Base-by-base conservation (phyloP, 2,329 filamentous ascomycete genomes). In the Sporothrix variecibatus region DNA sequence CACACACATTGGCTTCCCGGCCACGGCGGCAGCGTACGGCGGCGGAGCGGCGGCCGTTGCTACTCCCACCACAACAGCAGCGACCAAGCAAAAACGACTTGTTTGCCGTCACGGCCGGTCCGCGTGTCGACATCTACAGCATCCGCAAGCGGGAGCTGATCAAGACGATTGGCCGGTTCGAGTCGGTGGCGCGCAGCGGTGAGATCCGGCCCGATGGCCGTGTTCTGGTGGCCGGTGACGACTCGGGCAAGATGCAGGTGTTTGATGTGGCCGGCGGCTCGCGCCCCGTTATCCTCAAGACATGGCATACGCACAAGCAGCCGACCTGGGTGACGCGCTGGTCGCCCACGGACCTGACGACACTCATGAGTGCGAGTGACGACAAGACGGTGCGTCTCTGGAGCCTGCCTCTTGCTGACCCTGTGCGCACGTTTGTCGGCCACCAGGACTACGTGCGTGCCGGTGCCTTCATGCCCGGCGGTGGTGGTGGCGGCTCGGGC, bases 71-170 rank as follows among this genome's bases (percentile, higher is more conserved):
- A 80, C 81, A 26, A 77, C 82, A 82, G 79, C 81, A 80, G 82
- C 84, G 82, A 81, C 79, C 82, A 79, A 85, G 84, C 86, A 84
- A 79, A 79, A 88, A 87, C 82, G 92, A 94, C 81, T 87, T 92
- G 73, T 98, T 99, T 82, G 95, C 94, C 73, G 93, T 98, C 75
- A 98, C 95, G n/a, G 95, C 94, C 17, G 95, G 96, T 75, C 94
- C 94, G 73, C 92, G 96, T 75, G 91, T 99, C 65, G 95, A 98
- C 83, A 91, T 99, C 76, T 98, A 94, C 87, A 98, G 94, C 71
- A 93, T 93, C 80, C 92, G 94, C 81, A 97, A 94, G 60, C 91
- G 95, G 75, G 97, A 98, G 83, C 89, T 96, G 12, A 86, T 97
- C 80, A 97, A 97, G 86, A 97, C 94, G 11, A 96, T 99, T 79